Conservation (phyloP, 2,329 filamentous ascomycete species). For the Fusarium cicatricum region DNA sequence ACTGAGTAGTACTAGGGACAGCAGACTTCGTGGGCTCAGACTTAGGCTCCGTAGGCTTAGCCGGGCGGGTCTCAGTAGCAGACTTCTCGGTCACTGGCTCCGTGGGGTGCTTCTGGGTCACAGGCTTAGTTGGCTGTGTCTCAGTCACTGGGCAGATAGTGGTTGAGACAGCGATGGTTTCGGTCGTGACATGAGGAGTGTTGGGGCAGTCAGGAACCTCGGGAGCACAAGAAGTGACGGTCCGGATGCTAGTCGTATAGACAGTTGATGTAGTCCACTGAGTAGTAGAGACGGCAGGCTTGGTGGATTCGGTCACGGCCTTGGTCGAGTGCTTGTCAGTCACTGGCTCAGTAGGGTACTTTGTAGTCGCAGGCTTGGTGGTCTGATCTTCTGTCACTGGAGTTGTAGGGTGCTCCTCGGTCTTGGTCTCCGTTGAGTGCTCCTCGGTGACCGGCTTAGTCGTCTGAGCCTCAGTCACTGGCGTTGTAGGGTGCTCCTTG, state of each 20-base stretch:
- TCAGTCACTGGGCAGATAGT: slow-evolving; percentile 28
- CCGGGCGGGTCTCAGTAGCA: no score
- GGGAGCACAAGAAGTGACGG: slow-evolving; percentile 24
- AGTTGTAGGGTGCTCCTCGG: not conserved
- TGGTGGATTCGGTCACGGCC: slow-evolving; percentile 5
- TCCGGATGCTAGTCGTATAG: slow-evolving; percentile 29
- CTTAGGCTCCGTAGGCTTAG: not conserved
- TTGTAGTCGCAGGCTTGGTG: not conserved
- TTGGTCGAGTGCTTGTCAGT: slow-evolving; percentile 12
- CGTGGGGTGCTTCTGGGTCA: no score
- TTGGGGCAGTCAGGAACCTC: slow-evolving; percentile 17
- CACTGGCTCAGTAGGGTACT: no score
- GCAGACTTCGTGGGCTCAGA: no score
- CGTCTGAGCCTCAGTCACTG: not conserved
- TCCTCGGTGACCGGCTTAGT: no score
- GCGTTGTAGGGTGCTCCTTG: not conserved
- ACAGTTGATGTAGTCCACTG: slow-evolving; percentile 2
- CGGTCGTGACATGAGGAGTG: slow-evolving; percentile 21
- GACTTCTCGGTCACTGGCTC: slow-evolving; percentile 18
- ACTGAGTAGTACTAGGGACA: not conserved
- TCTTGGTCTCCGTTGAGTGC: not conserved
- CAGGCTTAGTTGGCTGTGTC: no score
- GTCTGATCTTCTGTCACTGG: not conserved
- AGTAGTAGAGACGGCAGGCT: slow-evolving; percentile 1
- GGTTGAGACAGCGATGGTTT: slow-evolving; percentile 21